Evolutionary conservation across 345 rosid genomes (phyloP), one percentile per base, ranked within the genome.

Genomic region (Salix dunnii): DNA sequence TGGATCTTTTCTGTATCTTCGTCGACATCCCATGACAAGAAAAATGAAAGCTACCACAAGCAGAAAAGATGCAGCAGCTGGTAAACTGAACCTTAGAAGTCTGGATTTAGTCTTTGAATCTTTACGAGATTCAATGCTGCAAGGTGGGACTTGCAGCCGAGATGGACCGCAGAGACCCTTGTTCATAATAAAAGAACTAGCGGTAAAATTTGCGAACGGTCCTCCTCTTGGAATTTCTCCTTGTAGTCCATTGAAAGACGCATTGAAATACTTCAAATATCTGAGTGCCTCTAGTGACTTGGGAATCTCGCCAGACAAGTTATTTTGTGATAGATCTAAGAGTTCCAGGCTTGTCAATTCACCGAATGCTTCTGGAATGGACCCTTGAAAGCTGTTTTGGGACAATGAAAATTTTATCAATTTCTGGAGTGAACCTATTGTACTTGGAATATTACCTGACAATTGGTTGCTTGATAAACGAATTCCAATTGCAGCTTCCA

Each of bases 261-360:
- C 49, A 67, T 83, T 83, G 0, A 79, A 13, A 23, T 31, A 30
- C 11, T 68, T 63, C 42, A 80, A 58, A n/a, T 60, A 23, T 14
- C 2, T 35, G 1, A 83, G 81, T 7, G 18, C n/a, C 40, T 77
- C 78, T 10, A 83, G 23, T 7, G 85, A 83, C 5, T 23, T 68
- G 30, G 85, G 85, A 66, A 82, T 82, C 1, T 1, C 6, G 25
- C 82, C 78, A 6, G 82, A 79, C 6, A 82, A 46, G 80, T 53
- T 72, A 53, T 79, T 79, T 5, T 27, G 73, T 0, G 82, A 79
- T 27, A 76, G 30, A 66, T 84, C 80, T 33, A 84, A 72, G 77
- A 17, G 23, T 12, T 74, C 81, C 72, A 83, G 58, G 53, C 36
- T 43, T 49, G 40, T 9, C 49, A 84, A 4, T 3, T 31, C 33